Percentiles rank a stretch among this genome's conserved stretches.
Conservation (phyloP, 345 rosid genomes). For the Dipteronia dyeriana region DNA sequence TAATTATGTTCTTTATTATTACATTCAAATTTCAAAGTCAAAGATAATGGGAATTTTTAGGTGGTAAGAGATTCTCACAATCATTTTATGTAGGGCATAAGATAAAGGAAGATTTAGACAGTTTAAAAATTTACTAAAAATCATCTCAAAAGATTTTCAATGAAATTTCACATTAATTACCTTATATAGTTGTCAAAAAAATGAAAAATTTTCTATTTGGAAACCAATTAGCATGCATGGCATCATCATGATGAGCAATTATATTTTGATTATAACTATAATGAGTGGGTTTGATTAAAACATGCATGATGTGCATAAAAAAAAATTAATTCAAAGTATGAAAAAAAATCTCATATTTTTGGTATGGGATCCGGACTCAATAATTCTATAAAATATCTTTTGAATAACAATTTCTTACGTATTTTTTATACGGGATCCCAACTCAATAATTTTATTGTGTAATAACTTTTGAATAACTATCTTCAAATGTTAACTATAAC, state of each 20-base stretch:
- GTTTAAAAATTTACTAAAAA: neutral
- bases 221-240: neutral
- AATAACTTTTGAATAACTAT: too few relatives aligned
- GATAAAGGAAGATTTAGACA: neutral
- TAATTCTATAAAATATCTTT: too few relatives aligned
- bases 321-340: neutral
- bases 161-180: neutral
- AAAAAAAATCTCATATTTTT: too few relatives aligned
- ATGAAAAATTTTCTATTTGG: neutral
- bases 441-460: too few relatives aligned
- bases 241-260: neutral
- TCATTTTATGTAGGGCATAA: neutral
- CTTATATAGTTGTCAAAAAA: neutral
- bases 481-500: too few relatives aligned
- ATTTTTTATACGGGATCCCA: too few relatives aligned
- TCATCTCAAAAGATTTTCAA: neutral
- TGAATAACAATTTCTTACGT: too few relatives aligned
- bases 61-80: conserved; percentile 1
- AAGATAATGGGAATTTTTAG: neutral
- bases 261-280: neutral
- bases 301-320: neutral
- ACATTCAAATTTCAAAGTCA: neutral
- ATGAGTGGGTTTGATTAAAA: neutral
- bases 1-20: neutral
- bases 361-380: too few relatives aligned